A percentile compares a stretch with the other conserved stretches of the same genome.
phyloP scores from a whole-genome alignment of 352 stramenopile genomes.

The Globisporangium nodosum region DNA sequence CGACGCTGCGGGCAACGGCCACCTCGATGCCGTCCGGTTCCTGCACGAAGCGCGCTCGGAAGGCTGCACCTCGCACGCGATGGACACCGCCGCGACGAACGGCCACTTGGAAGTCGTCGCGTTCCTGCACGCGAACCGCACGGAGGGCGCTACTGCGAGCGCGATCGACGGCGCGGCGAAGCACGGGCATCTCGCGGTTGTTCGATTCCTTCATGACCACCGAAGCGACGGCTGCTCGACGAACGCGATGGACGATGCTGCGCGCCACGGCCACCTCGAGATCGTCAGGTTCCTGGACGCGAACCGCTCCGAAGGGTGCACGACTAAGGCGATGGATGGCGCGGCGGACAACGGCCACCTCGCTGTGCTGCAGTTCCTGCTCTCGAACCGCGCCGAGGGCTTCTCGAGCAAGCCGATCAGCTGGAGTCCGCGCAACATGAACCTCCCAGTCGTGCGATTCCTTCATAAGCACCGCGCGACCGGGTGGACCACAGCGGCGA shows the following conservation, averaged over 20 bases:
- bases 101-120: background rate
- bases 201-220: conserved; percentile 5
- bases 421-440: conserved; percentile 10
- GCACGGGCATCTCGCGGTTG: conserved; percentile 2
- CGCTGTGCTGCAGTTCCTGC: conserved; percentile 2
- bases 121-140: conserved; percentile 4
- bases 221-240: conserved; percentile 5
- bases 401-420: conserved; percentile 12
- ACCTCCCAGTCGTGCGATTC: conserved; percentile 1
- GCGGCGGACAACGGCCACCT: conserved; percentile 10
- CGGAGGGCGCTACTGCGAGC: conserved; percentile 4
- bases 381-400: conserved; percentile 4
- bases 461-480: conserved; percentile 9
- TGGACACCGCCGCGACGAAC: conserved; percentile 6
- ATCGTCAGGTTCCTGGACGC: conserved; percentile 5
- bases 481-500: conserved; percentile 12
- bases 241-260: conserved; percentile 8
- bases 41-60: conserved; percentile 4
- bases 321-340: conserved; percentile 6
- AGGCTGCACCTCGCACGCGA: conserved; percentile 6
- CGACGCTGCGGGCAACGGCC: conserved; percentile 5
- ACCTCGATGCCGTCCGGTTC: conserved; percentile 1
- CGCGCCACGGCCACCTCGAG: conserved; percentile 5
- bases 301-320: conserved; percentile 6
- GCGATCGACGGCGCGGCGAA: conserved; percentile 9